Base-by-base conservation (phyloP, 495 filamentous ascomycete genomes). In the Podospora comata region DNA sequence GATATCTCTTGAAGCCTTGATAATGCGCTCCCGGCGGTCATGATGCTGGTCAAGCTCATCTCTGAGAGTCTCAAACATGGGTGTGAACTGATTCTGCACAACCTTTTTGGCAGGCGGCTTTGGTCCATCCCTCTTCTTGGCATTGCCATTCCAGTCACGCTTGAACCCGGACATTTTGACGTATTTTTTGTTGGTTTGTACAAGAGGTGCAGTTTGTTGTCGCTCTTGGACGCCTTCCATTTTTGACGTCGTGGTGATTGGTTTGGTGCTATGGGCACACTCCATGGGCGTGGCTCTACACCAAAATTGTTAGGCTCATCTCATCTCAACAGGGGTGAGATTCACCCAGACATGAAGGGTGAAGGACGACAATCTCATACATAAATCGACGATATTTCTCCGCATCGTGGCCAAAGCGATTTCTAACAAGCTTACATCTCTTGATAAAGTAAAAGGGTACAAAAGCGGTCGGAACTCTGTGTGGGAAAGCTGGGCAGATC, bases 1-100 rank as follows among this genome's bases (percentile, higher is more conserved):
- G 68, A 98, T 90, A 79, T 98, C 95, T 55, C 94, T 83, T 16
- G 90, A 93, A 2, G 88, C 88, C 79, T 97, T 98, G 68, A 94
- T 92, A 65, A 97, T 85, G 28, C 90, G 86, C 78, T 97, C 93
- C 48, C 95, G 88, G 15, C 94, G 88, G 79, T 97, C 96, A 70
- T 99, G 91, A 75, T 99, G 94, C 78, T 93, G 88, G 74, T 98
- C 96, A 6, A 99, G 84, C 78, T 97, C 94, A 67, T 89, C 80
- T 67, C 94, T 90, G 74, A 98, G 94, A 34, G 72, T 78, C 75
- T 91, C 89, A 72, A 99, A 99, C 85, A 97, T 92, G 60, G 89
- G 82, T 65, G 90, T 86, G 73, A 90, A 85, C 0, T 80, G 78
- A 67, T 84, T 86, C 66, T 75, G 77, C 64, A 66, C 71, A 5